A percentile compares a stretch with the other conserved stretches of the same genome.
Conservation (phyloP, 495 filamentous ascomycete genomes). For the Margaritispora aquatica region DNA sequence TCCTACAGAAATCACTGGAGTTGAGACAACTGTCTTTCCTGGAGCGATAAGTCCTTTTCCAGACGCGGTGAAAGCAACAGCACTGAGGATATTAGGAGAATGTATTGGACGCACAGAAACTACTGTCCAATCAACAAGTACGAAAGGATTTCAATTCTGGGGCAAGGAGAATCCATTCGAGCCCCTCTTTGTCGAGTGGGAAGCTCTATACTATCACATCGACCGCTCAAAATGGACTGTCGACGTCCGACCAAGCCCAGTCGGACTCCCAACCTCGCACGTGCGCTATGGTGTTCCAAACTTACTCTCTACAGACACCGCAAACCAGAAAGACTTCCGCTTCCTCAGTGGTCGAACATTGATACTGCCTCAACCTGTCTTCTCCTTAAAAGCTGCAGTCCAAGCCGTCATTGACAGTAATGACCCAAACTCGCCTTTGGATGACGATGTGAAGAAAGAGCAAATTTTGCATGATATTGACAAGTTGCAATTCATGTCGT, state of each 20-base stretch:
- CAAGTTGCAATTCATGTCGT: constrained; percentile 31
- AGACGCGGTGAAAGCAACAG: background rate
- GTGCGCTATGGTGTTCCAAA: background rate
- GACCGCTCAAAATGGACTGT: constrained; percentile 26
- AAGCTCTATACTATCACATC: constrained; percentile 44
- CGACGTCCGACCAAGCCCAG: background rate
- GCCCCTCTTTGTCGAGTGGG: constrained; percentile 49
- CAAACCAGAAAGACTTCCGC: constrained; percentile 25
- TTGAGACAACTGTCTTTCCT: background rate
- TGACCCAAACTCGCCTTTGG: background rate
- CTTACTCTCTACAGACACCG: constrained; percentile 3
- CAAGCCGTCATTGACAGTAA: background rate
- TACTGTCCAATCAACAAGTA: background rate
- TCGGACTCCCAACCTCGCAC: background rate
- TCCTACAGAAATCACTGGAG: too few relatives aligned
- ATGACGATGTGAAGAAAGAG: background rate
- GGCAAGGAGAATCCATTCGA: constrained; percentile 38
- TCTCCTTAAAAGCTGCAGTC: constrained; percentile 31
- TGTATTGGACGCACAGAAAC: background rate
- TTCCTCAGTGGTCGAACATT: constrained; percentile 33
- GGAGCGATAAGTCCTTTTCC: background rate
- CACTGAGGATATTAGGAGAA: background rate
- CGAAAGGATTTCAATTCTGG: constrained; percentile 32
- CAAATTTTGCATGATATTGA: constrained; percentile 18
- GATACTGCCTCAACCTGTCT: constrained; percentile 38